Evolutionary conservation across 2,329 filamentous ascomycete species (phyloP).

Genomic region (Fusarium pseudonygamai): DNA sequence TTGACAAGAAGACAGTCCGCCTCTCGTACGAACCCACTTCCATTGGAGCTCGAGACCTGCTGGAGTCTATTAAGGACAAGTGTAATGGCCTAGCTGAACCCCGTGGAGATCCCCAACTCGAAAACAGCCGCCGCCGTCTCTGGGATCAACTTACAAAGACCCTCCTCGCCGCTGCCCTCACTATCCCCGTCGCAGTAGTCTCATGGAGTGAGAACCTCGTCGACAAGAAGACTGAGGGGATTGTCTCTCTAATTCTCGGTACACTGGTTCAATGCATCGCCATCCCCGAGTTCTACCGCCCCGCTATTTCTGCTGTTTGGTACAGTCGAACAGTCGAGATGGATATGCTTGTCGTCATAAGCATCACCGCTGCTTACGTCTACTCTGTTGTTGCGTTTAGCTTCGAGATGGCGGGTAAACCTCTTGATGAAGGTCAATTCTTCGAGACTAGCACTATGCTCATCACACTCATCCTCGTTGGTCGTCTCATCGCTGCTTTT

Average conservation of each 20-base stretch:
- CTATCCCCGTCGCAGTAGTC: constrained; percentile 48
- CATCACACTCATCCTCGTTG: constrained; percentile 52
- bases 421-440: constrained; percentile 33
- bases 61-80: constrained; percentile 25
- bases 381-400: constrained; percentile 57
- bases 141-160: constrained; percentile 49
- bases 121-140: constrained; percentile 44
- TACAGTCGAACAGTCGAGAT: constrained; percentile 62
- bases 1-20: constrained; percentile 47
- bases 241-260: constrained; percentile 55
- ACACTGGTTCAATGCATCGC: constrained; percentile 62
- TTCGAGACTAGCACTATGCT: constrained; percentile 55
- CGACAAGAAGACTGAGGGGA: constrained; percentile 32
- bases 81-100: constrained; percentile 45
- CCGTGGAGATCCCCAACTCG: constrained; percentile 45
- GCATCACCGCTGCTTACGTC: constrained; percentile 62
- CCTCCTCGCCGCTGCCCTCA: constrained; percentile 41
- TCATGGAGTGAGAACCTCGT: constrained; percentile 44
- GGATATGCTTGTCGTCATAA: constrained; percentile 65
- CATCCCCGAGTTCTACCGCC: constrained; percentile 59
- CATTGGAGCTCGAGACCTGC: constrained; percentile 46
- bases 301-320: constrained; percentile 56
- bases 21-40: constrained; percentile 48
- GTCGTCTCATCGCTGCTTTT: constrained; percentile 50
- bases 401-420: constrained; percentile 46